Percentiles rank a stretch among this genome's conserved stretches.
phyloP scores from a whole-genome alignment of 73 alveolate species.

The Tetrahymena elliotti region DNA sequence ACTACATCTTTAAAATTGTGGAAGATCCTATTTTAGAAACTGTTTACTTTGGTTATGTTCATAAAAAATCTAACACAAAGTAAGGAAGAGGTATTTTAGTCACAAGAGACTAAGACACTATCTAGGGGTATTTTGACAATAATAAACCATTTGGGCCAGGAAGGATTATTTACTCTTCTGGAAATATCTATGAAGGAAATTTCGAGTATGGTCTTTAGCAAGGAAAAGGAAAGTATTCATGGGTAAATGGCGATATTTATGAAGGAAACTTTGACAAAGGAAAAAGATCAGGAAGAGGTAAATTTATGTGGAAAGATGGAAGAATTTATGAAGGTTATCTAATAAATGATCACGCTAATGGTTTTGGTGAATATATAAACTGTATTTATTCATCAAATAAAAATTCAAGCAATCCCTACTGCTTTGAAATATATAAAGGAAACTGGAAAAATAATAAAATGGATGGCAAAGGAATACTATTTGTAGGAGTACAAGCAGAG shows the following conservation, averaged over 20 bases:
- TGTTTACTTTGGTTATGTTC: background rate
- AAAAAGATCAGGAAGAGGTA: conserved; percentile 56
- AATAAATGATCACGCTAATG: conserved; percentile 56
- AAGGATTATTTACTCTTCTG: background rate
- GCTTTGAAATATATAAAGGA: conserved; percentile 53
- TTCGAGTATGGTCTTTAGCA: conserved; percentile 29
- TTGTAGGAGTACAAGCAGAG: background rate
- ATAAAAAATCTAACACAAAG: background rate
- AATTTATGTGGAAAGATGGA: conserved; percentile 61
- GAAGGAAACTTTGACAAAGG: conserved; percentile 54
- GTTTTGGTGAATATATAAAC: conserved; percentile 38
- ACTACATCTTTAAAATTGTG: background rate
- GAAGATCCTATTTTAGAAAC: background rate
- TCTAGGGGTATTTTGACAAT: background rate
- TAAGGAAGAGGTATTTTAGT: background rate
- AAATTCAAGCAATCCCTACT: conserved; percentile 14
- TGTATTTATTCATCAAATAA: conserved; percentile 4
- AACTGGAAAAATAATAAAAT: conserved; percentile 53
- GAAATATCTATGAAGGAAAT: background rate
- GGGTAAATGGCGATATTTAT: conserved; percentile 62
- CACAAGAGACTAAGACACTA: background rate
- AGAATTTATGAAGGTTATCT: conserved; percentile 56
- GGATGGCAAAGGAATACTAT: conserved; percentile 55
- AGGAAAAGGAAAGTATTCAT: conserved; percentile 55
- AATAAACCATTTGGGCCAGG: background rate